phyloP scores from a whole-genome alignment of 1,139 yeast genomes.

The Saccharomyces hybrid region DNA sequence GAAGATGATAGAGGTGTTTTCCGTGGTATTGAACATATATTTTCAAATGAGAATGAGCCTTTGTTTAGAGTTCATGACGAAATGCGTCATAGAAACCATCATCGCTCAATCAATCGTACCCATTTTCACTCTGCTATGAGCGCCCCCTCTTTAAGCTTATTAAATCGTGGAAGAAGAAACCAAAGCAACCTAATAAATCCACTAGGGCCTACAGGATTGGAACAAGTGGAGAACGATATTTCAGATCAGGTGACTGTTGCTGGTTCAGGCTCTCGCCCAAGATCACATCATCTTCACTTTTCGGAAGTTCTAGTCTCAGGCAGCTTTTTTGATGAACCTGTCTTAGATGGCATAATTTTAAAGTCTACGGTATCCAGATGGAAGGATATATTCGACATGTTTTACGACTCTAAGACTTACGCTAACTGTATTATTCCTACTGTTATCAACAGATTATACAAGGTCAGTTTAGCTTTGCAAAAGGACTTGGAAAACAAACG shows the following conservation, averaged over 20 bases:
- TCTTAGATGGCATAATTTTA: conserved; percentile 33
- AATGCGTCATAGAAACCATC: conserved; percentile 13
- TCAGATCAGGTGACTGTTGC: conserved; percentile 23
- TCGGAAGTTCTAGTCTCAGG: conserved; percentile 28
- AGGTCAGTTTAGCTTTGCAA: conserved; percentile 35
- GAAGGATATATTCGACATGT: conserved; percentile 50
- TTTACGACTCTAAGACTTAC: conserved; percentile 39
- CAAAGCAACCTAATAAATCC: conserved; percentile 29
- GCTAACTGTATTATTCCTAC: conserved; percentile 42
- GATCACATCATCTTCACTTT: conserved; percentile 23
- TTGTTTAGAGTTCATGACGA: conserved; percentile 25
- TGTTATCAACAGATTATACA: conserved; percentile 46
- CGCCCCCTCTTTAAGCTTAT: conserved; percentile 24
- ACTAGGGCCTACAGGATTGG: conserved; percentile 29
- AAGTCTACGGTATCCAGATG: conserved; percentile 64
- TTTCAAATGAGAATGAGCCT: conserved; percentile 24
- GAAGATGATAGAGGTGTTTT: conserved; percentile 29
- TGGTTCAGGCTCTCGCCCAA: conserved; percentile 22
- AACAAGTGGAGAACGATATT: conserved; percentile 29
- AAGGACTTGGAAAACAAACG: conserved; percentile 24
- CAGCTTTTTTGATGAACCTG: conserved; percentile 26
- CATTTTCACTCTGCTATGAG: conserved; percentile 18
- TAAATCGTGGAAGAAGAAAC: conserved; percentile 23
- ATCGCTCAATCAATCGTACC: conserved; percentile 16
- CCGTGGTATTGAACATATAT: conserved; percentile 30